phyloP scores from a whole-genome alignment of 2,329 filamentous ascomycete species.

The Fusarium duplospermum region DNA sequence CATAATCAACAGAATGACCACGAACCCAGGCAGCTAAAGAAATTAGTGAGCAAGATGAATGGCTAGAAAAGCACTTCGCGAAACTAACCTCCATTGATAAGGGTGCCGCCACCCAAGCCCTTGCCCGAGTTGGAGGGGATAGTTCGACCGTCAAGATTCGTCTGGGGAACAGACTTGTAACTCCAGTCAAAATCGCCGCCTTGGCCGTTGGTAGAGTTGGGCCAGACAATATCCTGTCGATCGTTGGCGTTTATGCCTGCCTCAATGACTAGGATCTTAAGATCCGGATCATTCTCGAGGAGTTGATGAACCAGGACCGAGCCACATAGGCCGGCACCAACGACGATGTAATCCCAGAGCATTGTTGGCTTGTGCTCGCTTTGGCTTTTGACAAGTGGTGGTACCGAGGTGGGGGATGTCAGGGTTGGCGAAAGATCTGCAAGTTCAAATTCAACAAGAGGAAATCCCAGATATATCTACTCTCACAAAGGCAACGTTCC shows the following conservation, averaged over 20 bases:
- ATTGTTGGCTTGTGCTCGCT: neutral
- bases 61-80: neutral
- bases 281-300: conserved; percentile 30
- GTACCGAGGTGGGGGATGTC: neutral
- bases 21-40: neutral
- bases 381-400: neutral
- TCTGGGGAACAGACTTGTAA: conserved; percentile 47
- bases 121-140: conserved; percentile 48
- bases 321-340: conserved; percentile 53
- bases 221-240: conserved; percentile 41
- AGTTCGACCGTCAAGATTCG: conserved; percentile 37
- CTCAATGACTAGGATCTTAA: conserved; percentile 53
- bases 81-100: neutral
- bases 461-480: neutral
- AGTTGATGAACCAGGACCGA: conserved; percentile 52
- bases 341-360: conserved; percentile 51
- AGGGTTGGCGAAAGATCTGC: neutral
- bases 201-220: conserved; percentile 44
- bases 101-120: conserved; percentile 53
- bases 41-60: neutral
- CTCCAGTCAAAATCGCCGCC: conserved; percentile 49
- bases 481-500: neutral
- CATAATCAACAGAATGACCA: neutral
- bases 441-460: neutral
- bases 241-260: conserved; percentile 48